phyloP scores from a whole-genome alignment of 306 rosid species.

The Malus fusca region DNA sequence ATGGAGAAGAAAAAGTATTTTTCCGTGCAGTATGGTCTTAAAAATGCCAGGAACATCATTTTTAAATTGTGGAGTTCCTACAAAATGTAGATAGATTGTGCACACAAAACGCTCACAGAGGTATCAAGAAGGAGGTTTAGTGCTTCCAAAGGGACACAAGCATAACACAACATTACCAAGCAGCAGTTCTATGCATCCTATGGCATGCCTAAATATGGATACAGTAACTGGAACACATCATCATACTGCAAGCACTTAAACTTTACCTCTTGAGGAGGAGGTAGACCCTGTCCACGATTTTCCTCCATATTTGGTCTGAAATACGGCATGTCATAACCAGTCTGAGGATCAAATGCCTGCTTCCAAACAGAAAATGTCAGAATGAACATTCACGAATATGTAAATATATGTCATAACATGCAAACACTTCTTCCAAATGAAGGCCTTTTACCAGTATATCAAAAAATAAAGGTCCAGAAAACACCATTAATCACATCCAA shows the following conservation, averaged over 20 bases:
- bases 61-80: neutral
- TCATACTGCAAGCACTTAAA: neutral
- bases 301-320: conserved; percentile 79
- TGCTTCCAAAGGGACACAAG: neutral
- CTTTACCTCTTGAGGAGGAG: conserved; percentile 73
- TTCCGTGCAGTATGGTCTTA: neutral
- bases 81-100: neutral
- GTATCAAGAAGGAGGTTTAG: neutral
- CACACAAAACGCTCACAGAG: neutral
- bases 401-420: neutral
- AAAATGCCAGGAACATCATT: neutral
- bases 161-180: no score
- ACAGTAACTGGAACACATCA: neutral
- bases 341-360: conserved; percentile 89
- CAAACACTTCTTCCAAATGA: neutral
- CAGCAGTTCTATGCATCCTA: no score
- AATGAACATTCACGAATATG: neutral
- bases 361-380: conserved; percentile 24
- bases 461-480: neutral
- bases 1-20: neutral
- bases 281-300: conserved; percentile 53
- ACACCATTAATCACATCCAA: neutral
- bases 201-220: neutral
- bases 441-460: neutral
- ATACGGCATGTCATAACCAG: conserved; percentile 76